Base-by-base conservation (phyloP, 768 basidiomycete genomes). In the Phylloporus sp. region DNA sequence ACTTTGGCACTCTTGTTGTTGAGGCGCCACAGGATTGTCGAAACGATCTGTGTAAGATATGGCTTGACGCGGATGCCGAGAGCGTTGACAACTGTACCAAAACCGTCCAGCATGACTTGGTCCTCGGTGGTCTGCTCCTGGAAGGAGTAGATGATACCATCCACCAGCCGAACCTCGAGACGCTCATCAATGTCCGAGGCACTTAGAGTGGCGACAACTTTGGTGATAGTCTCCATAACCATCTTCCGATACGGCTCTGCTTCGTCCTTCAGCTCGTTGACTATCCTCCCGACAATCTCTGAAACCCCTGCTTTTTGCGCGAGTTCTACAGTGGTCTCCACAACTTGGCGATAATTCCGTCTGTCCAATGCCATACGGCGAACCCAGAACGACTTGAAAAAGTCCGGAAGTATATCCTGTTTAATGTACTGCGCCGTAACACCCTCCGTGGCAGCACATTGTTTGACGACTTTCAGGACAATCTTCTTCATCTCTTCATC, bases 401-500 rank as follows among this genome's bases (percentile, higher is more conserved):
- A 98, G 72, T 99, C 97, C 22, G 97, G 97, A 6, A 98, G 79
- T 49, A 99, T 97, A 64, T 99, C 97, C 60, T 95, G 87, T 64
- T 93, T 95, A 67, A 99, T 97, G 70, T 97, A 99, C 35, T 83
- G 80, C 3, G 97, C 84, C 0, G 93, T 93, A 32, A 99, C 97
- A 73, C 97, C 97, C 67, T 99, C 97, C 2, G 97, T 99, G 9
- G 93, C 91, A 28, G 97, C 92, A 64, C 97, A 98, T 69, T 98
- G 97, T 72, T 98, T 97, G 61, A 98, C 95, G 50, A 99, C 97
- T 70, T 98, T 98, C 45, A 99, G 73, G 6, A 99, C 97, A 59
- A 98, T 98, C 79, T 98, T 97, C 82, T 98, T 95, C 97, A 99
- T 99, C 77, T 99, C 97, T 70, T 99, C 97, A 68, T 99, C 97